Base-by-base conservation (phyloP, 2,329 filamentous ascomycete genomes). In the Talaromyces sp. region DNA sequence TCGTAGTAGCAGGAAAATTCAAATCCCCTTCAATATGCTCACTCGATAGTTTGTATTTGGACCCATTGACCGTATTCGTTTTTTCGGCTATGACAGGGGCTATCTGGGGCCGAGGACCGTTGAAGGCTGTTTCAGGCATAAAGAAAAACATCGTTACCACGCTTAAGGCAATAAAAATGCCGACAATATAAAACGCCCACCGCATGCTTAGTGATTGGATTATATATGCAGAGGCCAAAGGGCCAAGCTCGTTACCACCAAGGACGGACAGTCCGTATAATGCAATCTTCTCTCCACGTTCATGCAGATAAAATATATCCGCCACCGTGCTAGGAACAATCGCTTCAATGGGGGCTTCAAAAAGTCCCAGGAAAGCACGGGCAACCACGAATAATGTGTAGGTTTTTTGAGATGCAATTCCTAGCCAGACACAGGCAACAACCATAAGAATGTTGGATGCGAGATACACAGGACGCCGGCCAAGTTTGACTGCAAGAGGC, bases 231-330 rank as follows among this genome's bases (percentile, higher is more conserved):
- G 68, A 70, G 19, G 67, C 61, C 49, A 70, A 62, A 3, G 68
- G 68, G 2, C 68, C 68, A 11, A 70, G 62, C 27, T 70, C 67
- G 43, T 70, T 70, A 0, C 68, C 68, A 19, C 65, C 66, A 0
- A 69, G 58, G 3, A 69, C 67, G 21, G 66, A 58, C 19, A 69
- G 56, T 5, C 68, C 67, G n/a, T 65, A 65, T 4, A 59, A 43
- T 6, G 64, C 50, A 7, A 64, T 58, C 1, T 63, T 56, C 35
- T 69, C 62, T 53, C 58, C 68, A 4, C 65, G 62, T 35, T 67
- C 60, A 49, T 66, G 65, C 7, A 67, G 35, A 56, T 64, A 66
- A 32, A 65, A 67, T 27, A 65, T 64, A 57, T 67, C 65, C 3
- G 61, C 64, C 7, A 66, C 59, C 3, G 64, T 67, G 10, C 60